Evolutionary conservation across 2,329 filamentous ascomycete genomes (phyloP).

Genomic region (Xylariaceae sp.): DNA sequence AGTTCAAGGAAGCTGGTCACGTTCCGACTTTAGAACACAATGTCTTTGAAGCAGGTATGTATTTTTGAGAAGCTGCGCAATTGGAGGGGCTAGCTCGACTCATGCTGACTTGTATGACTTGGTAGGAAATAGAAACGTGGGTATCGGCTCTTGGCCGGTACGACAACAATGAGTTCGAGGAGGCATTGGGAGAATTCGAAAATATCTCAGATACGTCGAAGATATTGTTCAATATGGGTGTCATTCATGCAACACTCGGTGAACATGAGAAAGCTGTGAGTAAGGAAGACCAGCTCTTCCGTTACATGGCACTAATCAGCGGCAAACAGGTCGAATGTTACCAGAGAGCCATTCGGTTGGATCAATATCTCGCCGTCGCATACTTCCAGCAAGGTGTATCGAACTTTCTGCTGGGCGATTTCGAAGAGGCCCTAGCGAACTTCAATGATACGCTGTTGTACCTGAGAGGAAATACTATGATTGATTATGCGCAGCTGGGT

Average conservation of each 20-base stretch:
- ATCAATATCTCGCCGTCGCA: slow-evolving; percentile 94
- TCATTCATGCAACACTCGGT: slow-evolving; percentile 94
- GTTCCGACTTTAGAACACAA: slow-evolving; percentile 30
- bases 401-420: slow-evolving; percentile 95
- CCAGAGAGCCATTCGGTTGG: slow-evolving; percentile 85
- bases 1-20: slow-evolving; percentile 32
- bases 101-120: slow-evolving; percentile 9
- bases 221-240: slow-evolving; percentile 97
- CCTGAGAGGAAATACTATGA: slow-evolving; percentile 92
- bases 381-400: slow-evolving; percentile 99
- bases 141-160: slow-evolving; percentile 88
- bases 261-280: slow-evolving; percentile 94
- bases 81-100: background rate
- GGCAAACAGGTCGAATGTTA: slow-evolving; percentile 83
- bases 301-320: slow-evolving; percentile 24
- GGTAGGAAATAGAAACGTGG: slow-evolving; percentile 98
- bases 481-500: slow-evolving; percentile 96
- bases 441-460: slow-evolving; percentile 98
- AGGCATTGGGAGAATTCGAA: slow-evolving; percentile 82
- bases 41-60: slow-evolving; percentile 45
- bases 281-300: slow-evolving; percentile 28
- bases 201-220: slow-evolving; percentile 94
- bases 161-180: slow-evolving; percentile 97
- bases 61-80: background rate
- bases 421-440: slow-evolving; percentile 95